Evolutionary conservation across 768 basidiomycete species (phyloP).

Genomic region (Naganishia vaughanmartiniae): DNA sequence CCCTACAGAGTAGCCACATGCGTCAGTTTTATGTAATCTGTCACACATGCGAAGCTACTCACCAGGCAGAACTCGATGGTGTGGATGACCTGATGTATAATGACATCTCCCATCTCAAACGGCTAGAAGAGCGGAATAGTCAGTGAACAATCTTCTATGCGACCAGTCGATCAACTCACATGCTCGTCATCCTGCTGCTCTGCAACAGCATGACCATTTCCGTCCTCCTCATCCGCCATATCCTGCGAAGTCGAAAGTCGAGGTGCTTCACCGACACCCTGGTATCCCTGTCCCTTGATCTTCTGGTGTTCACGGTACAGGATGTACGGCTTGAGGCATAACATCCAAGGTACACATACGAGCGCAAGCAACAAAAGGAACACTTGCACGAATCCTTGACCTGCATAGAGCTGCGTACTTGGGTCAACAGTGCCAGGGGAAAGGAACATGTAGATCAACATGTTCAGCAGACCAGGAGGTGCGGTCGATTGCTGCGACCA

Average conservation of each 20-base stretch:
- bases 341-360: conserved; percentile 92
- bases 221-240: conserved; percentile 61
- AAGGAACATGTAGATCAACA: conserved; percentile 90
- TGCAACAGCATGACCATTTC: conserved; percentile 61
- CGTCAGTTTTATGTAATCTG: background rate
- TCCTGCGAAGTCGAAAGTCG: conserved; percentile 37
- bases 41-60: background rate
- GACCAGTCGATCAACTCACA: conserved; percentile 57
- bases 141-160: conserved; percentile 39
- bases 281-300: conserved; percentile 79
- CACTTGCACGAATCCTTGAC: conserved; percentile 80
- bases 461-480: conserved; percentile 81
- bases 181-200: conserved; percentile 72
- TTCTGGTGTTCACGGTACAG: conserved; percentile 84
- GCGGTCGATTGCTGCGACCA: conserved; percentile 69
- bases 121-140: conserved; percentile 57
- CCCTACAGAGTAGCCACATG: conserved; percentile 45
- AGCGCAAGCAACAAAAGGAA: conserved; percentile 72
- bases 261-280: conserved; percentile 47
- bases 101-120: conserved; percentile 89
- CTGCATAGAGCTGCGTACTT: conserved; percentile 71
- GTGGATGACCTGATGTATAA: conserved; percentile 96
- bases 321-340: conserved; percentile 87
- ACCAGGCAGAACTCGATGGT: conserved; percentile 98
- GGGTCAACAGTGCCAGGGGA: conserved; percentile 75